Conservation (phyloP, 306 rosid species). For the Echinosophora koreensis region DNA sequence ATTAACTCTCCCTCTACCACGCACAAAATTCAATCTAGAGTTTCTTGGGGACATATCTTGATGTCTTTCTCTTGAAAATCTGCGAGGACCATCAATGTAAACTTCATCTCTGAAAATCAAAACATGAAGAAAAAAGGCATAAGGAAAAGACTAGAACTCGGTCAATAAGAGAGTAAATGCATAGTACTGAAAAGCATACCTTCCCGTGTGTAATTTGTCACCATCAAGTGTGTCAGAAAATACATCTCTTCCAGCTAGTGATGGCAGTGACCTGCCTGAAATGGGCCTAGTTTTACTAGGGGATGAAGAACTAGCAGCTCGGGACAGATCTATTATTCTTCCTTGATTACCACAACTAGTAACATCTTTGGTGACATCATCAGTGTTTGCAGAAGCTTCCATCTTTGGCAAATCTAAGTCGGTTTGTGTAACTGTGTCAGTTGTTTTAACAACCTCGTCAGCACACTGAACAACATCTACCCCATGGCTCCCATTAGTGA, state of each 20-base stretch:
- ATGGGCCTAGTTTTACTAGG: slow-evolving; percentile 69
- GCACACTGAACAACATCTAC: slow-evolving; percentile 51
- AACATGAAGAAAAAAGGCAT: slow-evolving; percentile 15
- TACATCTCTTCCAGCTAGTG: slow-evolving; percentile 66
- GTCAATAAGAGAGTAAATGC: neutral
- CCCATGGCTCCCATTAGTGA: slow-evolving; percentile 48
- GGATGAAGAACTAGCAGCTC: slow-evolving; percentile 58
- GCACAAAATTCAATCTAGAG: slow-evolving; percentile 67
- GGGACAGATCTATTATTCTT: slow-evolving; percentile 75
- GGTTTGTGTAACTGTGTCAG: slow-evolving; percentile 50
- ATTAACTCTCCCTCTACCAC: slow-evolving; percentile 73
- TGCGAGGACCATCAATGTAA: slow-evolving; percentile 62
- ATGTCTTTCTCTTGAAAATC: slow-evolving; percentile 75
- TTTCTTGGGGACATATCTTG: slow-evolving; percentile 73
- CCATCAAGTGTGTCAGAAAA: slow-evolving; percentile 58
- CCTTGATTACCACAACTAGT: slow-evolving; percentile 62
- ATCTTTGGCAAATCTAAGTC: slow-evolving; percentile 52
- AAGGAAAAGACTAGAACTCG: slow-evolving; percentile 23
- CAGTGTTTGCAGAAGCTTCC: slow-evolving; percentile 58
- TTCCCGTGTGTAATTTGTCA: slow-evolving; percentile 70
- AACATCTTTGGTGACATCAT: slow-evolving; percentile 63
- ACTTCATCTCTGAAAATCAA: slow-evolving; percentile 74
- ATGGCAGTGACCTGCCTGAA: slow-evolving; percentile 56
- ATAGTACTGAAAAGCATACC: slow-evolving; percentile 57
- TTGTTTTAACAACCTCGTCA: slow-evolving; percentile 54